A percentile compares a stretch with the other conserved stretches of the same genome.
These are phyloP conservation scores for Xylariales sp. DNA, from an alignment of 2,329 filamentous ascomycete genomes.

Conservation along the genomic window DNA sequence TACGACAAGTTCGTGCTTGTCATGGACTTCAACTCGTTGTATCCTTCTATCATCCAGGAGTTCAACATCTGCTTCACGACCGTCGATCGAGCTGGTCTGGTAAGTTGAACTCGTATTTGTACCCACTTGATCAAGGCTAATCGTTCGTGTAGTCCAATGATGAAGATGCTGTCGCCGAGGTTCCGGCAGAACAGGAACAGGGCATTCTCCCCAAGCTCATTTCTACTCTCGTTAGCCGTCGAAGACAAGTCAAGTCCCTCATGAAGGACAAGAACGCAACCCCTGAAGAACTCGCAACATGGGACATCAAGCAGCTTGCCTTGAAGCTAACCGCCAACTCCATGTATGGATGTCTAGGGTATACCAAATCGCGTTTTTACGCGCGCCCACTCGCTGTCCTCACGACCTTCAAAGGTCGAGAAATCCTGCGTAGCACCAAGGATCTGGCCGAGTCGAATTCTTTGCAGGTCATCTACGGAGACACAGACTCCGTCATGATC, in stretches of 20 bases:
- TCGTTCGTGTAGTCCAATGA: slow-evolving; percentile 56
- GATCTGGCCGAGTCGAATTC: slow-evolving; percentile 88
- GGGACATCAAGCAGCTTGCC: slow-evolving; percentile 97
- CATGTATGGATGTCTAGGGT: slow-evolving; percentile 98
- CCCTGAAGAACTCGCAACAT: slow-evolving; percentile 80
- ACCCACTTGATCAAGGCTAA: slow-evolving; percentile 23
- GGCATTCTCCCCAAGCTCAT: slow-evolving; percentile 90
- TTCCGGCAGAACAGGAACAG: slow-evolving; percentile 71
- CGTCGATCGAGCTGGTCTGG: slow-evolving; percentile 70
- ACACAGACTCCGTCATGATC: slow-evolving; percentile 99
- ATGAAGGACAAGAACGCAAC: slow-evolving; percentile 95
- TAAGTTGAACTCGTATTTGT: slow-evolving; percentile 39
- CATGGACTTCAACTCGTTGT: slow-evolving; percentile 99
- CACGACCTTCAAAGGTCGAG: slow-evolving; percentile 94
- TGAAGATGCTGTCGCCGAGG: slow-evolving; percentile 83
- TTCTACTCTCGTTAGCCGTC: slow-evolving; percentile 80
- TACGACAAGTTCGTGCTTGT: slow-evolving; percentile 98
- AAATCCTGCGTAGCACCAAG: slow-evolving; percentile 94
- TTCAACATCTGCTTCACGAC: slow-evolving; percentile 99
- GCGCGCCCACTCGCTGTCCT: slow-evolving; percentile 91
- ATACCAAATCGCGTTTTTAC: slow-evolving; percentile 95
- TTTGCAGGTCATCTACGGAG: slow-evolving; percentile 94
- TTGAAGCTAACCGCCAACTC: slow-evolving; percentile 97
- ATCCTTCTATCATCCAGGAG: slow-evolving; percentile 98
- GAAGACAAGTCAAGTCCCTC: slow-evolving; percentile 87